phyloP scores from a whole-genome alignment of 768 basidiomycete species.

The Tricholoma matsutake region DNA sequence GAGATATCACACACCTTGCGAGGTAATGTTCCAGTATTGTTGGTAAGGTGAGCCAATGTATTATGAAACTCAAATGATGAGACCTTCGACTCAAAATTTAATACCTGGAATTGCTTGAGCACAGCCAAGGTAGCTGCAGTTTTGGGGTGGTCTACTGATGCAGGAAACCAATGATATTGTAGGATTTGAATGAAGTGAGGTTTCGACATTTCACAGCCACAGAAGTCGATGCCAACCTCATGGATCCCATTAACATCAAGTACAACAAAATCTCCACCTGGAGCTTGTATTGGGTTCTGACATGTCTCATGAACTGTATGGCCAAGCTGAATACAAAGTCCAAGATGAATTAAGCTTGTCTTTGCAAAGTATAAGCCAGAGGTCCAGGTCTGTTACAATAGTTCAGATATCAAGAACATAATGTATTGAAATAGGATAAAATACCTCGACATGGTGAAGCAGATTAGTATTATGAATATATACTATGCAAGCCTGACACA shows the following conservation, averaged over 20 bases:
- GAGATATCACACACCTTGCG: background rate
- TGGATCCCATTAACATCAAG: background rate
- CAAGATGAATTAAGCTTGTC: conserved; percentile 11
- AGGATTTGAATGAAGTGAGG: conserved; percentile 10
- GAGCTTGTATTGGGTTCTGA: background rate
- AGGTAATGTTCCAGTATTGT: conserved; percentile 8
- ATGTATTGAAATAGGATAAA: background rate
- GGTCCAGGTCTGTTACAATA: conserved; percentile 3
- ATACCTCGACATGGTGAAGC: background rate
- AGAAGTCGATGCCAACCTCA: conserved; percentile 6
- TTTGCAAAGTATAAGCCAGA: background rate
- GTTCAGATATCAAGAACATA: background rate
- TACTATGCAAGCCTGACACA: background rate
- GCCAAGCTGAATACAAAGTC: background rate
- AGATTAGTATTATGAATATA: background rate
- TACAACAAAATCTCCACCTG: background rate
- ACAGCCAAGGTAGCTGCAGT: conserved; percentile 10
- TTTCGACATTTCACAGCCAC: conserved; percentile 7
- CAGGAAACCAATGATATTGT: conserved; percentile 5
- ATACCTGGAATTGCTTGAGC: conserved; percentile 9
- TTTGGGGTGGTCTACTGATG: conserved; percentile 5
- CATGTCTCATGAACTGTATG: background rate
- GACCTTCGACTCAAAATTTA: conserved; percentile 11
- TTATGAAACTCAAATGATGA: conserved; percentile 12
- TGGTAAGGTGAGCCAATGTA: conserved; percentile 7